Percentiles rank a stretch among this genome's conserved stretches.
Conservation (phyloP, 2,329 filamentous ascomycete species). For the Cladophialophora psammophila region DNA sequence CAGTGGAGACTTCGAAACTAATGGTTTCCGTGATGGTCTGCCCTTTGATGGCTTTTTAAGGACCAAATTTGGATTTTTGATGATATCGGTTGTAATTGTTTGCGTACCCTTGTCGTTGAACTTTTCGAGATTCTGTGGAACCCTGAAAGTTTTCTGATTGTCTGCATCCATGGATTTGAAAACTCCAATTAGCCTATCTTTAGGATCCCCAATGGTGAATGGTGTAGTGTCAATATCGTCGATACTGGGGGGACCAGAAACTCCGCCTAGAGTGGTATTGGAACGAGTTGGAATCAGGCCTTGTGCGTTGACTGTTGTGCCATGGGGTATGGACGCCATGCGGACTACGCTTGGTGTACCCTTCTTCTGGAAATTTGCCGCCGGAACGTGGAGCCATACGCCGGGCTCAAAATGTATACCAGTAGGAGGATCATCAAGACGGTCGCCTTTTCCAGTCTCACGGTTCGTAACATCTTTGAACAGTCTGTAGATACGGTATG, state of each 20-base stretch:
- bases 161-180: slow-evolving; percentile 2
- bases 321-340: slow-evolving; percentile 4
- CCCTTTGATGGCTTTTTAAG: too few relatives aligned
- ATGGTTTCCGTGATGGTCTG: too few relatives aligned
- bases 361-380: not conserved
- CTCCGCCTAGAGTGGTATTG: not conserved
- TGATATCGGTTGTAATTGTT: too few relatives aligned
- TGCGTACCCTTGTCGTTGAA: too few relatives aligned
- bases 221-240: too few relatives aligned
- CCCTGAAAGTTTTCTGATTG: too few relatives aligned
- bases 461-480: not conserved
- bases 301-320: not conserved
- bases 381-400: not conserved
- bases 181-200: not conserved
- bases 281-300: not conserved
- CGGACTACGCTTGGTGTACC: not conserved
- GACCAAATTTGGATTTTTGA: too few relatives aligned
- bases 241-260: too few relatives aligned
- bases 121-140: too few relatives aligned
- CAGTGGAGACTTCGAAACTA: too few relatives aligned
- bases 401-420: slow-evolving; percentile 5
- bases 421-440: too few relatives aligned
- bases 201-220: too few relatives aligned
- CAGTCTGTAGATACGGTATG: not conserved
- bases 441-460: not conserved